Evolutionary conservation across 768 basidiomycete genomes (phyloP).

Genomic region (Pisolithus tinctorius): DNA sequence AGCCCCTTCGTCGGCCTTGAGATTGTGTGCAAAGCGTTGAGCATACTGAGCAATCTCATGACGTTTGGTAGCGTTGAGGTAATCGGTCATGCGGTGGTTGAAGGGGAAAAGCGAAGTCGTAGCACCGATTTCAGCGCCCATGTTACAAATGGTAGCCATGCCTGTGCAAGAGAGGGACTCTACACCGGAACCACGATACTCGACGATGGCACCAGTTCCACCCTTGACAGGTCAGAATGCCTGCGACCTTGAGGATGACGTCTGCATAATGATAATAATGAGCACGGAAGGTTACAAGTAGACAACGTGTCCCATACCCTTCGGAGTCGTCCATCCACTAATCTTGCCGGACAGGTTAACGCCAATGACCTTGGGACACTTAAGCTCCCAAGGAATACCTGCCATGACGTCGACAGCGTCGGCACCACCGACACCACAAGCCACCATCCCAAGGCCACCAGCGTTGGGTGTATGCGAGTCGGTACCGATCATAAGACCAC

Average conservation of each 20-base stretch:
- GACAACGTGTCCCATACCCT: conserved; percentile 47
- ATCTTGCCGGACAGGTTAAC: conserved; percentile 95
- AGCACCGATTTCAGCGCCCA: conserved; percentile 99
- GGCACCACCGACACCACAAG: conserved; percentile 98
- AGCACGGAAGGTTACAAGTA: not conserved
- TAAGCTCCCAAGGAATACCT: conserved; percentile 95
- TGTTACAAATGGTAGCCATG: conserved; percentile 99
- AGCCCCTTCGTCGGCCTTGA: conserved; percentile 77
- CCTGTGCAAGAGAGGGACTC: conserved; percentile 96
- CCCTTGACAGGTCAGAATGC: conserved; percentile 99
- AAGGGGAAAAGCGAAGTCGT: conserved; percentile 99
- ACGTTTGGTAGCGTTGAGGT: conserved; percentile 94
- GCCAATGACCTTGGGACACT: conserved; percentile 99
- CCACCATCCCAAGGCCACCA: conserved; percentile 98
- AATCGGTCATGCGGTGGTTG: conserved; percentile 90
- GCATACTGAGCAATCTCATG: conserved; percentile 84
- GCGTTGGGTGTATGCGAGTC: conserved; percentile 99
- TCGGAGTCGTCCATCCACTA: conserved; percentile 94
- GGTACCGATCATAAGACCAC: conserved; percentile 99
- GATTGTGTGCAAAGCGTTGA: conserved; percentile 81
- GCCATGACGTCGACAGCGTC: conserved; percentile 99
- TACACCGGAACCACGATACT: conserved; percentile 93
- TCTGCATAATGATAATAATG: conserved; percentile 40
- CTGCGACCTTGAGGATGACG: conserved; percentile 98
- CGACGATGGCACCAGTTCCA: conserved; percentile 97